Conservation (phyloP, 1,284 basidiomycete genomes). For the Ceratobasidium sp. region DNA sequence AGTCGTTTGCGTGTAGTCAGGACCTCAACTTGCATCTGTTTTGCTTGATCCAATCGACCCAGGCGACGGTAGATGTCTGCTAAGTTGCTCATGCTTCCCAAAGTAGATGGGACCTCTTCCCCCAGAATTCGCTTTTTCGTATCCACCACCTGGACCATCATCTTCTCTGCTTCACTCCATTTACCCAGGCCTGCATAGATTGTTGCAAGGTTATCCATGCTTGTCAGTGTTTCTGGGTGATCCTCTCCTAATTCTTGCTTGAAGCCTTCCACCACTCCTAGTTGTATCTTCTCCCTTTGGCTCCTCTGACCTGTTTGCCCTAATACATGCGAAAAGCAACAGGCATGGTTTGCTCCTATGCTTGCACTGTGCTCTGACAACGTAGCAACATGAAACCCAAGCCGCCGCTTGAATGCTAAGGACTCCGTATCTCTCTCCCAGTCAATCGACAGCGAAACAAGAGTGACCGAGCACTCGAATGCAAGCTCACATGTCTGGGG, state of each 20-base stretch:
- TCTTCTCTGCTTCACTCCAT: slow-evolving; percentile 4
- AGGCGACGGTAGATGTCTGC: background rate
- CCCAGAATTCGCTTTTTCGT: slow-evolving; percentile 4
- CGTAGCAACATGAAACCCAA: background rate
- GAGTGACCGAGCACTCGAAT: background rate
- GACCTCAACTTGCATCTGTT: background rate
- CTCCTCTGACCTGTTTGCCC: background rate
- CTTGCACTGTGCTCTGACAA: background rate
- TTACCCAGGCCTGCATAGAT: slow-evolving; percentile 10
- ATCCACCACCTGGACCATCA: slow-evolving; percentile 9
- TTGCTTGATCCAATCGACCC: slow-evolving; percentile 3
- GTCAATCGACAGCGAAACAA: background rate
- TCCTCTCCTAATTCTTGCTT: background rate
- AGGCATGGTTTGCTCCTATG: too few relatives aligned
- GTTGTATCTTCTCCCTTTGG: background rate
- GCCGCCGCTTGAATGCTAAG: background rate
- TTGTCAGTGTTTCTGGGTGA: slow-evolving; percentile 1
- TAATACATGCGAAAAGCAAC: background rate
- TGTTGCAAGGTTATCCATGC: slow-evolving; percentile 7
- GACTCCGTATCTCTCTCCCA: background rate
- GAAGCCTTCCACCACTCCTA: background rate
- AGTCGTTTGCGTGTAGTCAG: background rate
- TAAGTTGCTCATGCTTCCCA: slow-evolving; percentile 14
- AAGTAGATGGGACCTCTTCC: background rate
- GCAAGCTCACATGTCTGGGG: background rate